phyloP scores from a whole-genome alignment of 495 filamentous ascomycete genomes.

The Hypomontagnella monticulosa region DNA sequence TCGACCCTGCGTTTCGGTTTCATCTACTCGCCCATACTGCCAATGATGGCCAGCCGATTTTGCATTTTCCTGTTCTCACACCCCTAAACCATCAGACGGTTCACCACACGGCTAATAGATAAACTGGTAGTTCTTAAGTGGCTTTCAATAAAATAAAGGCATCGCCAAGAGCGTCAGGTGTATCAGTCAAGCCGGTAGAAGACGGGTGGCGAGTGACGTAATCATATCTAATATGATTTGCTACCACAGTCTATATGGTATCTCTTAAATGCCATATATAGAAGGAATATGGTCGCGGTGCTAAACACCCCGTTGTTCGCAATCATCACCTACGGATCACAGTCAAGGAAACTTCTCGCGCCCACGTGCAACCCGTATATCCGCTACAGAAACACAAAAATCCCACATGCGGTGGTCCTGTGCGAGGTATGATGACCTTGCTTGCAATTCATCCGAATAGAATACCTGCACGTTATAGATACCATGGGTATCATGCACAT shows the following conservation, averaged over 20 bases:
- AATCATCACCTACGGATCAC: neutral
- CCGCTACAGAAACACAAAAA: slow-evolving; percentile 15
- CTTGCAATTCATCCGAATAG: slow-evolving; percentile 14
- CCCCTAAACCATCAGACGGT: neutral
- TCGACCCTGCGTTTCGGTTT: slow-evolving; percentile 5
- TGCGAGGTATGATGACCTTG: slow-evolving; percentile 6
- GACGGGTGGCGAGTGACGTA: neutral
- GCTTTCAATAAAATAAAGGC: neutral
- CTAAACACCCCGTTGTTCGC: neutral
- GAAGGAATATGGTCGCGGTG: neutral
- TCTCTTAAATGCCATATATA: neutral
- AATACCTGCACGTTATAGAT: neutral
- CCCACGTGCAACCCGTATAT: slow-evolving; percentile 18
- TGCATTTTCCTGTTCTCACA: neutral
- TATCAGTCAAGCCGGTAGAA: slow-evolving; percentile 4
- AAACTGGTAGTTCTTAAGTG: neutral
- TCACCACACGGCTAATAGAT: neutral
- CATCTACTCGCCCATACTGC: neutral
- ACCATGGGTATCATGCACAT: neutral
- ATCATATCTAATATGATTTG: neutral
- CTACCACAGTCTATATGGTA: slow-evolving; percentile 1
- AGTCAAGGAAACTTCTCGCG: slow-evolving; percentile 3
- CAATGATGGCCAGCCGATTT: neutral
- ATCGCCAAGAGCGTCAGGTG: neutral
- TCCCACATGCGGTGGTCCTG: slow-evolving; percentile 1